Conservation (phyloP, 495 filamentous ascomycete genomes). For the Bombardia bombarda region DNA sequence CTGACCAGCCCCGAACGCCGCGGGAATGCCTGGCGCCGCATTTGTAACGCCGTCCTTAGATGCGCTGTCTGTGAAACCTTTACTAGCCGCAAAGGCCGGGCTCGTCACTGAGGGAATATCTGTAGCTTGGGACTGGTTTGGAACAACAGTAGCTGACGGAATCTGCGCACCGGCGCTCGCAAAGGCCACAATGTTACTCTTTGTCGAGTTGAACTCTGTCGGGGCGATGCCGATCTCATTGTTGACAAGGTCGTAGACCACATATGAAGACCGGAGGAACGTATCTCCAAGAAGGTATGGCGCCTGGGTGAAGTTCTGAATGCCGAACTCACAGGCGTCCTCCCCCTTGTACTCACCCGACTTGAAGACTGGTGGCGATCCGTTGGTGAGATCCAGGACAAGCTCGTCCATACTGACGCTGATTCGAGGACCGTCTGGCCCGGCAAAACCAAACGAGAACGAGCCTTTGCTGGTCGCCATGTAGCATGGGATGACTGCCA, state of each 20-base stretch:
- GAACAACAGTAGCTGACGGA: slow-evolving; percentile 39
- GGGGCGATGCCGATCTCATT: slow-evolving; percentile 81
- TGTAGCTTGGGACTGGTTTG: slow-evolving; percentile 30
- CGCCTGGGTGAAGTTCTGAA: slow-evolving; percentile 55
- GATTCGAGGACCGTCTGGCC: slow-evolving; percentile 54
- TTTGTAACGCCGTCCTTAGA: slow-evolving; percentile 12
- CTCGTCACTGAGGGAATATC: slow-evolving; percentile 20
- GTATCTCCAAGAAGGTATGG: slow-evolving; percentile 84
- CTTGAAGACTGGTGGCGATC: slow-evolving; percentile 36
- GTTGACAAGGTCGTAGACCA: slow-evolving; percentile 87
- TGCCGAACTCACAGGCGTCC: slow-evolving; percentile 63
- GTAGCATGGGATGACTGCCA: slow-evolving; percentile 63
- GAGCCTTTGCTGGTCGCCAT: slow-evolving; percentile 52
- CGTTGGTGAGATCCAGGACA: slow-evolving; percentile 52
- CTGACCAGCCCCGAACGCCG: slow-evolving; percentile 24
- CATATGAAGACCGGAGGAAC: slow-evolving; percentile 86
- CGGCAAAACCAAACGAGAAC: slow-evolving; percentile 68
- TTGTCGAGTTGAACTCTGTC: slow-evolving; percentile 76
- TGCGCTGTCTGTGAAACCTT: slow-evolving; percentile 24
- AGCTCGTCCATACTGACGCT: slow-evolving; percentile 70
- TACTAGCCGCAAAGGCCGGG: slow-evolving; percentile 31
- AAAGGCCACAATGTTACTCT: slow-evolving; percentile 45
- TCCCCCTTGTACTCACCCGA: slow-evolving; percentile 44
- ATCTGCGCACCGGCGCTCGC: slow-evolving; percentile 40
- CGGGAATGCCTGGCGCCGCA: slow-evolving; percentile 19